Evolutionary conservation across 495 filamentous ascomycete genomes (phyloP).

Genomic region (Xylaria curta): DNA sequence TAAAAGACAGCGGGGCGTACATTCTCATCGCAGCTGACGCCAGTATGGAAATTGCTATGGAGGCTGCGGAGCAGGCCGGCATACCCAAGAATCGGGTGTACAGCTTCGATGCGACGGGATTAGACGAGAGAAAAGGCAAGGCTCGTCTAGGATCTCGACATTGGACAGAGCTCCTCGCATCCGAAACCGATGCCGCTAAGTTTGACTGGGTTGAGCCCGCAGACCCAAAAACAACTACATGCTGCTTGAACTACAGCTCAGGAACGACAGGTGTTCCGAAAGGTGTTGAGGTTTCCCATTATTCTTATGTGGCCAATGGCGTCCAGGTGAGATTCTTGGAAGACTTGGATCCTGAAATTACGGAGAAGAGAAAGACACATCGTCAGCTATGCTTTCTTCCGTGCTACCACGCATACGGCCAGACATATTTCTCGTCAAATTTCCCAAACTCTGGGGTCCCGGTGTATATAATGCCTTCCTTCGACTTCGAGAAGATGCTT

Average conservation of each 20-base stretch:
- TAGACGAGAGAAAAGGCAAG: constrained; percentile 48
- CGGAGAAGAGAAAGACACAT: constrained; percentile 38
- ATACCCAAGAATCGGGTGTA: constrained; percentile 60
- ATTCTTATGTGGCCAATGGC: constrained; percentile 73
- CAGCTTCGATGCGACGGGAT: constrained; percentile 53
- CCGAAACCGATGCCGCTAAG: constrained; percentile 48
- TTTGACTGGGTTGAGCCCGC: constrained; percentile 52
- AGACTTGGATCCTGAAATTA: constrained; percentile 51
- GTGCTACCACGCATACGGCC: constrained; percentile 74
- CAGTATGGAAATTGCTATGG: constrained; percentile 64
- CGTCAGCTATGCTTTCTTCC: constrained; percentile 65
- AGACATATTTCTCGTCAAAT: constrained; percentile 53
- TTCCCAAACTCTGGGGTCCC: constrained; percentile 47
- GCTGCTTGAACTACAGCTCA: constrained; percentile 72
- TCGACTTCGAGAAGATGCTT: constrained; percentile 75
- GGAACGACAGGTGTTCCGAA: constrained; percentile 87
- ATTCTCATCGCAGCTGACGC: constrained; percentile 65
- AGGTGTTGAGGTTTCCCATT: constrained; percentile 80
- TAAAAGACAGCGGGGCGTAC: constrained; percentile 70
- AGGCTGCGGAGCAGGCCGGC: constrained; percentile 71
- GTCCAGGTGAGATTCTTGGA: constrained; percentile 57
- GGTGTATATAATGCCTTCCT: constrained; percentile 75
- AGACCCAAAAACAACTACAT: constrained; percentile 43
- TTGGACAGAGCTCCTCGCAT: constrained; percentile 51
- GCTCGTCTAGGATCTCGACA: constrained; percentile 45